These are phyloP conservation scores for Lentinula sp. DNA, from an alignment of 768 basidiomycete genomes.

Conservation along the genomic window DNA sequence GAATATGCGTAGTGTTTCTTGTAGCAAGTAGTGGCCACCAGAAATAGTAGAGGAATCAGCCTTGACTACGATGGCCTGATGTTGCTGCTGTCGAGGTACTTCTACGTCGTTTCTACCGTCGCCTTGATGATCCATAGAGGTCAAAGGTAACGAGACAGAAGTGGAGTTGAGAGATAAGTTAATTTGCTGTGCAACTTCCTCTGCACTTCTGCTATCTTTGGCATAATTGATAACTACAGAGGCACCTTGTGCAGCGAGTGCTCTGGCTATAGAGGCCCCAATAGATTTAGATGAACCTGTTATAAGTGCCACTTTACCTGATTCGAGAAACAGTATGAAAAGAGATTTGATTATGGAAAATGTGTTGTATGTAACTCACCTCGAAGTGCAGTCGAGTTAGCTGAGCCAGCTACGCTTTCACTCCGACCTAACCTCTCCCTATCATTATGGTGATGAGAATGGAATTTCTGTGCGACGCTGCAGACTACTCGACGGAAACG, in stretches of 20 bases:
- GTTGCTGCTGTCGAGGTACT: conserved; percentile 21
- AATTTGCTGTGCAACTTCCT: conserved; percentile 1
- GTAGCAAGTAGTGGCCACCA: conserved; percentile 40
- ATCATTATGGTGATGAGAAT: background rate
- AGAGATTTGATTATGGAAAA: background rate
- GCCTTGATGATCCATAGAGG: conserved; percentile 31
- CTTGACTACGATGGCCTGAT: conserved; percentile 42
- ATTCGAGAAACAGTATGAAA: background rate
- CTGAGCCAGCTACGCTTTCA: background rate
- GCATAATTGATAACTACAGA: conserved; percentile 49
- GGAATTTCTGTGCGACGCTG: background rate
- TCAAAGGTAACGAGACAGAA: conserved; percentile 12
- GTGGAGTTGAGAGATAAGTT: background rate
- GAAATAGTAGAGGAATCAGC: conserved; percentile 45
- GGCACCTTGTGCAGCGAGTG: conserved; percentile 52
- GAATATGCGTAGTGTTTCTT: conserved; percentile 41
- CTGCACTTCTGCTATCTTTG: background rate
- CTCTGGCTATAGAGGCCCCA: conserved; percentile 48
- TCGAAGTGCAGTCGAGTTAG: background rate
- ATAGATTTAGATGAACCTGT: conserved; percentile 59
- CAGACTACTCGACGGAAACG: background rate
- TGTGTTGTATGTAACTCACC: background rate
- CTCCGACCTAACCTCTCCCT: background rate
- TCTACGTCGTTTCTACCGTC: conserved; percentile 39
- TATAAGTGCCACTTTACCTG: conserved; percentile 48